These are phyloP conservation scores for Lentithecium fluviatile DNA, from an alignment of 495 filamentous ascomycete genomes.

Conservation along the genomic window DNA sequence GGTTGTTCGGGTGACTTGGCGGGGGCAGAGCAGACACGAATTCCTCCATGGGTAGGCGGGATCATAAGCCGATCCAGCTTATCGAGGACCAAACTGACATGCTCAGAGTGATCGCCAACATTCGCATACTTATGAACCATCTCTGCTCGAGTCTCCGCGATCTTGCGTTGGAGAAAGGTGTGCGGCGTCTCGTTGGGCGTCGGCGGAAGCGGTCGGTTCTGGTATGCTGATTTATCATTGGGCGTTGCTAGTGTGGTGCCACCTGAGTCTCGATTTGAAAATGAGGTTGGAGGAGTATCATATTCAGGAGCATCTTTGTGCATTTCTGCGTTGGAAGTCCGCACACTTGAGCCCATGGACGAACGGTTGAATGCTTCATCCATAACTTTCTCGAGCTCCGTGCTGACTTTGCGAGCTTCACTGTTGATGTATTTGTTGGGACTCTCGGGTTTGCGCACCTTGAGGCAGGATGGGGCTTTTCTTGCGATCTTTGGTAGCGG, in stretches of 20 bases:
- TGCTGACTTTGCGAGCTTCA: constrained; percentile 64
- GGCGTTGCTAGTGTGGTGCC: constrained; percentile 23
- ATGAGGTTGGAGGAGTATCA: constrained; percentile 45
- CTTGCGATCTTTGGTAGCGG: constrained; percentile 21
- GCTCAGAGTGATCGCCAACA: constrained; percentile 37
- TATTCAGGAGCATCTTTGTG: constrained; percentile 36
- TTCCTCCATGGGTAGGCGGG: constrained; percentile 22
- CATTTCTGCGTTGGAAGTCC: constrained; percentile 47
- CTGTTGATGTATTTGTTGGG: constrained; percentile 56
- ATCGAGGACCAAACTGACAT: constrained; percentile 59
- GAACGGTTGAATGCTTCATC: constrained; percentile 81
- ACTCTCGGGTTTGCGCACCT: constrained; percentile 47
- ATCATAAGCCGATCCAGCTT: constrained; percentile 61
- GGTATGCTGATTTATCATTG: constrained; percentile 10
- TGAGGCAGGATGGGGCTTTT: constrained; percentile 23
- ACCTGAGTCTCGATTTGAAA: constrained; percentile 55
- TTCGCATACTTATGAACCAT: constrained; percentile 47
- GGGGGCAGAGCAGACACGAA: constrained; percentile 58
- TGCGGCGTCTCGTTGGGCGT: constrained; percentile 46
- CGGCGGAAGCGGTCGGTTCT: constrained; percentile 41
- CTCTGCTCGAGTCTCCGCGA: constrained; percentile 58
- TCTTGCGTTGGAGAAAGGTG: constrained; percentile 51
- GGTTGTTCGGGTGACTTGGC: constrained; percentile 33
- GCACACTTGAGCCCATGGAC: constrained; percentile 52
- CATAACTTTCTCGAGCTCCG: constrained; percentile 65